Conservation (phyloP, 2,329 filamentous ascomycete species). For the Calonectria hongkongensis region DNA sequence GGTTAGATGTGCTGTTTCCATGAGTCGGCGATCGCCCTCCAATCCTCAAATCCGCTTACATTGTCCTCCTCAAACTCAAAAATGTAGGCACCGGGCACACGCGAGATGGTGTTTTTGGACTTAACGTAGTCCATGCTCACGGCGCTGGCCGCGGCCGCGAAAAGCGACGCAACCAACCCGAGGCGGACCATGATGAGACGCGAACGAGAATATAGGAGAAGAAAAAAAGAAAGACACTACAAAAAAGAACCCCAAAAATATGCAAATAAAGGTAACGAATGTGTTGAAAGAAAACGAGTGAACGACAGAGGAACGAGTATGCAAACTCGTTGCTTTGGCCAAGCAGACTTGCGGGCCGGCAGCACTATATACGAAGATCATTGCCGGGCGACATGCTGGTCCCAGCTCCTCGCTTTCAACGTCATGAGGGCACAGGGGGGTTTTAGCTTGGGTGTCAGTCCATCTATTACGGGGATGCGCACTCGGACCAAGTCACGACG, state of each 20-base stretch:
- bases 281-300: background rate
- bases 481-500: conserved; percentile 18
- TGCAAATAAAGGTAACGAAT: conserved; percentile 19
- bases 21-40: background rate
- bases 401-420: conserved; percentile 17
- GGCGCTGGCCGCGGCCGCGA: conserved; percentile 58
- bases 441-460: conserved; percentile 13
- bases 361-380: conserved; percentile 31
- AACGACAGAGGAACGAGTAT: conserved; percentile 22
- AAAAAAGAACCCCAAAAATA: conserved; percentile 12
- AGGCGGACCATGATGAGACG: conserved; percentile 60
- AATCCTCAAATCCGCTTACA: conserved; percentile 57
- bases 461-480: conserved; percentile 10
- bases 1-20: background rate
- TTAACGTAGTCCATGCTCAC: conserved; percentile 52
- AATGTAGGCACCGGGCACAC: conserved; percentile 70
- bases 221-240: background rate
- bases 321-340: conserved; percentile 22
- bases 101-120: conserved; percentile 45
- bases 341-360: conserved; percentile 9
- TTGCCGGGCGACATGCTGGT: conserved; percentile 8
- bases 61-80: conserved; percentile 71
- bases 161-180: conserved; percentile 58
- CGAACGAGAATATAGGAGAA: background rate
- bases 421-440: conserved; percentile 8